Evolutionary conservation across 108 stramenopile genomes (phyloP), one percentile per base, ranked within the genome.

Genomic region (Nitzschia palea): DNA sequence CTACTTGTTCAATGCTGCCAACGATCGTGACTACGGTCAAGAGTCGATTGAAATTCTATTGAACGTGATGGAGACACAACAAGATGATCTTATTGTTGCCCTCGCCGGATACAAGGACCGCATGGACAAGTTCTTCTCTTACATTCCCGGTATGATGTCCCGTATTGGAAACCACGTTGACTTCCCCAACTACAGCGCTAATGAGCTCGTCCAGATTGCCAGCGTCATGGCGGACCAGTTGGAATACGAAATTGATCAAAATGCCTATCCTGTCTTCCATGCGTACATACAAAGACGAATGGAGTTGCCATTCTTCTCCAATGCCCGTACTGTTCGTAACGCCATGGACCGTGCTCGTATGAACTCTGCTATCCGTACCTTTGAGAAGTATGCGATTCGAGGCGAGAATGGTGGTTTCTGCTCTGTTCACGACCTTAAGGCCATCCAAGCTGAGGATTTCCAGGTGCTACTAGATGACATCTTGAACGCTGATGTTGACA

Each of bases 131-230:
- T 98, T 98, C 89, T 98, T 98, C 91, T 94, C 94, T 44, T 97
- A 95, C 94, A 98, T 98, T 73, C 97, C 97, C 23, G 97, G 97
- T 76, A 96, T 98, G 96, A 92, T 90, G 84, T 93, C 93, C 55
- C 96, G 98, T 76, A 95, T 98, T 62, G 96, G 96, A 55, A 97
- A 97, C 94, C 97, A 97, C 93, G 94, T 98, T 72, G 96, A 97
- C 71, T 98, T 98, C 90, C 98, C 98, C 44, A 97, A 98, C 90
- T 97, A 97, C 83, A 71, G 82, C 34, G 82, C 89, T 34, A 95
- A 97, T 64, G 98, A 98, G 77, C 90, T 98, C 60, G 94, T 95
- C 28, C 80, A 88, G 45, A 97, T 98, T 74, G 94, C 96, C 17
- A 48, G 33, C 26, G 93, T 97, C 29, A 97, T 98, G 96, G 82